Evolutionary conservation across 1,284 basidiomycete species (phyloP), one percentile per base, ranked within the genome.

Genomic region (Inonotus hispidus): DNA sequence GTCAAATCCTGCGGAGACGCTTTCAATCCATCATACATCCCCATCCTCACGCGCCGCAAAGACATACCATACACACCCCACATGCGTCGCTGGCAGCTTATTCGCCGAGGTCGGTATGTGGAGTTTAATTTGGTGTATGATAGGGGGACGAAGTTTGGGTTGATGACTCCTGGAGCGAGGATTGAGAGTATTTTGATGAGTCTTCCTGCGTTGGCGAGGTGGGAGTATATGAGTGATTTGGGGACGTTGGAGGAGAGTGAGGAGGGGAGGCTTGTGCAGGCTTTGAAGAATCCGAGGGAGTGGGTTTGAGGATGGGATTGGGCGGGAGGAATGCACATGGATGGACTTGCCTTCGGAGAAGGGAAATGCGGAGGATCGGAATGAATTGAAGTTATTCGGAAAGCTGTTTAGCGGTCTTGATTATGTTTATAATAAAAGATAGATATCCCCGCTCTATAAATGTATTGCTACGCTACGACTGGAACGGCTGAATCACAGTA

Each of bases 121-220:
- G 95, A 98, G 74, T 98, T 97, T 77, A 97, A 97, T 72, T 76
- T 98, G 62, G 87, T 97, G 4, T 88, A 92, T 69, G 95, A 97
- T 71, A 79, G 88, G 19, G 90, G 90, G 11, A 92, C 90, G 21
- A 90, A 88, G 74, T 96, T 97, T 69, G 95, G 95, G 10, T 75
- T 98, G 64, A 86, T 85, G 77, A 94, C 93, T 1, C 95, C 94
- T 16, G 93, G 92, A 4, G 93, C 93, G 23, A 80, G 95, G 64
- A 88, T 96, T 23, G 95, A 98, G 79, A 94, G 91, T 71, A 95
- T 97, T 62, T 74, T 96, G 62, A 95, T 95, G 91, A 93, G 88
- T 71, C 71, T 98, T 61, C 95, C 95, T 0, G 89, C 95, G 75
- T 88, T 85, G 1, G 93, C 92, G 32, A 80, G 93, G 64, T 98